phyloP scores from a whole-genome alignment of 2,329 filamentous ascomycete species.

The Anthostomella pinea region DNA sequence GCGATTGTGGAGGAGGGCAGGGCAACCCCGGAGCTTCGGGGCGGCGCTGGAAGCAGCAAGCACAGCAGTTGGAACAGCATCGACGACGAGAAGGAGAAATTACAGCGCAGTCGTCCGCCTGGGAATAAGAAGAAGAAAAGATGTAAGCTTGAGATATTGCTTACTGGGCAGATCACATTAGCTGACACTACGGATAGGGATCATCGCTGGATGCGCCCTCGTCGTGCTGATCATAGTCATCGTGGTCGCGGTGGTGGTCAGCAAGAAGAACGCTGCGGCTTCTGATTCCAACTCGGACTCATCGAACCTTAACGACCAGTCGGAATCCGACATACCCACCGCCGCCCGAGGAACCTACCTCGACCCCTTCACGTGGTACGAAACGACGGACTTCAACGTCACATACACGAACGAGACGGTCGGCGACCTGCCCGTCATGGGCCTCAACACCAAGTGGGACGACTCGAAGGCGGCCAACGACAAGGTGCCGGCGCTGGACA shows the following conservation, averaged over 20 bases:
- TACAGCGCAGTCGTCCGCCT: slow-evolving; percentile 38
- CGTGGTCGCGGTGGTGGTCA: slow-evolving; percentile 62
- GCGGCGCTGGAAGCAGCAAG: slow-evolving; percentile 36
- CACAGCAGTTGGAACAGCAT: slow-evolving; percentile 47
- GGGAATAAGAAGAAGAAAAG: slow-evolving; percentile 57
- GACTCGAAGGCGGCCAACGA: slow-evolving; percentile 76
- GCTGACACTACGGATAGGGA: slow-evolving; percentile 43
- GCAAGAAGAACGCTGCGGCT: slow-evolving; percentile 53
- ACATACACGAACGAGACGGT: slow-evolving; percentile 86
- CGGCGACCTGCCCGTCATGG: slow-evolving; percentile 87
- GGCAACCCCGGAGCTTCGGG: slow-evolving; percentile 39
- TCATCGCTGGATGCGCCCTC: slow-evolving; percentile 52
- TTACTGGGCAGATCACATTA: neutral
- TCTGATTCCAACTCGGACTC: slow-evolving; percentile 33
- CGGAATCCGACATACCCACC: slow-evolving; percentile 57
- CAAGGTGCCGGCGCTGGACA: slow-evolving; percentile 73
- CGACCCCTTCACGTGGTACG: slow-evolving; percentile 89
- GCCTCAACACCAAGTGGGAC: slow-evolving; percentile 80
- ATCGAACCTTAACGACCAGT: slow-evolving; percentile 50
- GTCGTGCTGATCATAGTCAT: slow-evolving; percentile 65
- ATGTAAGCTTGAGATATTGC: slow-evolving; percentile 45
- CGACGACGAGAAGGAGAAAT: slow-evolving; percentile 44
- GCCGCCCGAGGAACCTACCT: slow-evolving; percentile 72
- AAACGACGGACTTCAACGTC: slow-evolving; percentile 87
- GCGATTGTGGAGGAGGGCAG: slow-evolving; percentile 66